Conservation (phyloP, 169 alveolate genomes). For the Plasmodium billcollinsi region DNA sequence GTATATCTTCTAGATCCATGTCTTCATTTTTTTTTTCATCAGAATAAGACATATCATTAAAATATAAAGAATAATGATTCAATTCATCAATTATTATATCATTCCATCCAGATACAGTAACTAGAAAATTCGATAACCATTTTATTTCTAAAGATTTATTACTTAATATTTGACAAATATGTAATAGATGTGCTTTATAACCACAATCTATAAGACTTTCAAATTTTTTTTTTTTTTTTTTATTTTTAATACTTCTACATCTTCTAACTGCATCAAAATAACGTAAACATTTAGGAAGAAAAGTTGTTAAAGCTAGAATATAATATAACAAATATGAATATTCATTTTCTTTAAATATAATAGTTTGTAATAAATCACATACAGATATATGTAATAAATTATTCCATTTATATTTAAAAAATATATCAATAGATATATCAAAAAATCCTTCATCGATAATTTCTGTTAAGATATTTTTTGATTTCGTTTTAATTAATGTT, state of each 20-base stretch:
- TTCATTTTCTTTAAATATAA: constrained; percentile 69
- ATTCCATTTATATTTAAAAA: constrained; percentile 69
- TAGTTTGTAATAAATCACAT: constrained; percentile 68
- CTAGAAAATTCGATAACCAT: constrained; percentile 62
- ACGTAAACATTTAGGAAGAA: constrained; percentile 51
- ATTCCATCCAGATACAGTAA: constrained; percentile 74
- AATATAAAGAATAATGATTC: constrained; percentile 63
- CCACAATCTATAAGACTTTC: constrained; percentile 70
- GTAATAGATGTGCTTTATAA: constrained; percentile 65
- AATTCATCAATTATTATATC: constrained; percentile 59
- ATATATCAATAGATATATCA: constrained; percentile 71
- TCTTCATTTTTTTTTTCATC: constrained; percentile 58
- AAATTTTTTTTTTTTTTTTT: constrained; percentile 63
- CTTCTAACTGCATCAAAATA: constrained; percentile 66
- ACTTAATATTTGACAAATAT: constrained; percentile 64
- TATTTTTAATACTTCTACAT: constrained; percentile 59
- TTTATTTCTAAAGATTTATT: constrained; percentile 67
- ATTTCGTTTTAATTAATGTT: constrained; percentile 55
- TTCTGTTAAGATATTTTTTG: constrained; percentile 62
- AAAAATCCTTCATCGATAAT: constrained; percentile 69
- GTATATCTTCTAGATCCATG: constrained; percentile 5
- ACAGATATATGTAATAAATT: constrained; percentile 66
- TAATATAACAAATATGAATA: constrained; percentile 49
- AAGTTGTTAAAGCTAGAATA: constrained; percentile 58
- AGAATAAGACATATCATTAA: constrained; percentile 22